Base-by-base conservation (phyloP, 441 rosid genomes). In the Gossypium davidsonii region DNA sequence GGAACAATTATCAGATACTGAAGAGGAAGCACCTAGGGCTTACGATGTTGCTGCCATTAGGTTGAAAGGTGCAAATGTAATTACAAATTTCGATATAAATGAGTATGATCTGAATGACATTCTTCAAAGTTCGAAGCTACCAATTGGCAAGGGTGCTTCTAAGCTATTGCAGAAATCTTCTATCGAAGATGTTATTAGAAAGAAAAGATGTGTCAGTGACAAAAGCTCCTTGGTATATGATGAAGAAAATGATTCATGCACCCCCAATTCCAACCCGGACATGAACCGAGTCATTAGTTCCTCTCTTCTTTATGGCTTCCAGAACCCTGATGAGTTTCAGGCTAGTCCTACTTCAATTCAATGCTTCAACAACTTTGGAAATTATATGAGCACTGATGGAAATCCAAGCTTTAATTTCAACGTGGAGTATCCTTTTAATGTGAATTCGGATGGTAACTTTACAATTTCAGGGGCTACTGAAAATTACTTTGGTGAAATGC, bases 41-140 rank as follows among this genome's bases (percentile, higher is more conserved):
- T 73, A 78, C 52, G 84, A 81, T 66, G 34, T 81, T 6, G 84
- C 84, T 6, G 67, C 79, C 3, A 75, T 81, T 49, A 78, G 77
- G 71, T 21, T 81, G 25, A 75, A 46, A 64, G 76, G 81, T 44
- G 6, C 0, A 2, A 25, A 53, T 11, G 81, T 79, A 1, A n/a
- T 75, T 3, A 75, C 79, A 55, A 81, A 81, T 44, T 78, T 67
- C 14, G 73, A 63, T n/a, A n/a, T 63, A 44, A 31, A 48, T 15
- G 61, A 57, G 62, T 74, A 74, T 14, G 63, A 78, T 69, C 53
- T 74, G 37, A 31, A 48, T 11, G 17, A 3, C 31, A 77, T 77
- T 72, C 57, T 26, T 51, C 66, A 73, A 67, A 70, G 73, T 31
- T 5, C 60, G 14, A 72, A 21, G 67, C 31, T 77, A n/a, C 80